Conservation (phyloP, 2,329 filamentous ascomycete genomes). For the Paecilomyces fulvus region DNA sequence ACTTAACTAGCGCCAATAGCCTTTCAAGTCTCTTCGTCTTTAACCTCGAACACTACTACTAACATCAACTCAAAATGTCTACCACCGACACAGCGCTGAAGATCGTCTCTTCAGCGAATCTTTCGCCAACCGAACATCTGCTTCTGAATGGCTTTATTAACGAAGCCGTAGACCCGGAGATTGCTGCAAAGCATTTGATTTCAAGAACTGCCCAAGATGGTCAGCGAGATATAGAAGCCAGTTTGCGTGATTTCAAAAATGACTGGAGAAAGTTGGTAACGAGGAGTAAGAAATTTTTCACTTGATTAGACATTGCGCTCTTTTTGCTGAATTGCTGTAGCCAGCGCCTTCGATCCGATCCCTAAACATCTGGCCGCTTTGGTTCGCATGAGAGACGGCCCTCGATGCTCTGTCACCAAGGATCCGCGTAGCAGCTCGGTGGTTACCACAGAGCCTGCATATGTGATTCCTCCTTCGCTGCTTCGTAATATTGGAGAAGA, state of each 20-base stretch:
- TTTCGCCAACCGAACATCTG: slow-evolving; percentile 6
- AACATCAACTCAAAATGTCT: too few species aligned
- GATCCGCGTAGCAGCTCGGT: neutral
- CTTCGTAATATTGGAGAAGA: neutral
- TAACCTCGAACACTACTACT: too few species aligned
- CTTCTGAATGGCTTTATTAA: slow-evolving; percentile 1
- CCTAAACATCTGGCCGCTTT: neutral
- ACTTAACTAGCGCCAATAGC: too few species aligned
- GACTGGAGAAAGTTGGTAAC: slow-evolving; percentile 1
- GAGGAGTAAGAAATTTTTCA: neutral
- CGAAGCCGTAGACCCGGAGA: neutral
- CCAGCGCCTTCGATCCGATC: neutral
- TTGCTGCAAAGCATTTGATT: slow-evolving; percentile 2
- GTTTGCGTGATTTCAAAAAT: slow-evolving; percentile 1
- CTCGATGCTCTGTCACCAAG: slow-evolving; percentile 1
- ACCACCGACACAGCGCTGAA: slow-evolving; percentile 1
- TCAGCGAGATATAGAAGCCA: neutral
- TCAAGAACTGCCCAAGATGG: neutral
- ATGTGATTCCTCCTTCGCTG: slow-evolving; percentile 1
- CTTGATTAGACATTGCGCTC: too few species aligned
- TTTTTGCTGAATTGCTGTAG: neutral
- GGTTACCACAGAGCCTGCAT: neutral
- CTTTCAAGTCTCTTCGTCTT: too few species aligned
- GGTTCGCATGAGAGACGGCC: slow-evolving; percentile 1
- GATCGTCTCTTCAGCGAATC: slow-evolving; percentile 3